Evolutionary conservation across 2,329 filamentous ascomycete genomes (phyloP).

Genomic region (Aureobasidium sp.): DNA sequence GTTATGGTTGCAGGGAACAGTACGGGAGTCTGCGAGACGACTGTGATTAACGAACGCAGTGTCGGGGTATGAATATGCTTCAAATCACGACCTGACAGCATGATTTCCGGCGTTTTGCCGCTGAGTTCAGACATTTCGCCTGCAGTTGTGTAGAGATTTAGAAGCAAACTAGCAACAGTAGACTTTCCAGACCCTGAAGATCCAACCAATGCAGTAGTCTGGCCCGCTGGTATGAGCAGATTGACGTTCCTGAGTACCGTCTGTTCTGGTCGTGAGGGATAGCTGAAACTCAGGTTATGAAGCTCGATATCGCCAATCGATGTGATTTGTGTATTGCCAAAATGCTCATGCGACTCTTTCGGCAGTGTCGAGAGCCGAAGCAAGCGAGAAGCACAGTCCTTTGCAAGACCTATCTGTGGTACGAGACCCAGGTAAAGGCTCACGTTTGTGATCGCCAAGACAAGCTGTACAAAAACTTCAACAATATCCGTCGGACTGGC

Average conservation of each 20-base stretch:
- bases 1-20: constrained; percentile 72
- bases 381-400: constrained; percentile 64
- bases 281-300: constrained; percentile 60
- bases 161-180: constrained; percentile 67
- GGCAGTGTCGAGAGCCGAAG: constrained; percentile 62
- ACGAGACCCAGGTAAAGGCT: constrained; percentile 64
- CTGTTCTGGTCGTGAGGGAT: constrained; percentile 52
- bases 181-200: constrained; percentile 86
- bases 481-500: constrained; percentile 55
- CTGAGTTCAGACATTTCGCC: constrained; percentile 54
- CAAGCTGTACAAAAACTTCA: constrained; percentile 70
- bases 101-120: constrained; percentile 48
- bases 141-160: constrained; percentile 57
- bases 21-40: constrained; percentile 64
- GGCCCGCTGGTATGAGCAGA: constrained; percentile 56
- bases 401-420: constrained; percentile 71
- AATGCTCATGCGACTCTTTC: constrained; percentile 51
- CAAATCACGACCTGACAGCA: constrained; percentile 54
- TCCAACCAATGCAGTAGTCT: constrained; percentile 72
- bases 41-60: constrained; percentile 56
- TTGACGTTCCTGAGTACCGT: constrained; percentile 57
- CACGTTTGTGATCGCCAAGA: constrained; percentile 74
- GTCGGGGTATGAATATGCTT: constrained; percentile 52
- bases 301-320: constrained; percentile 52
- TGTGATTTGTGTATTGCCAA: constrained; percentile 40